Percentiles rank a stretch among this genome's conserved stretches.
These are phyloP conservation scores for Scutellaria galericulata DNA, from an alignment of 257 asterid genomes.

Conservation along the genomic window DNA sequence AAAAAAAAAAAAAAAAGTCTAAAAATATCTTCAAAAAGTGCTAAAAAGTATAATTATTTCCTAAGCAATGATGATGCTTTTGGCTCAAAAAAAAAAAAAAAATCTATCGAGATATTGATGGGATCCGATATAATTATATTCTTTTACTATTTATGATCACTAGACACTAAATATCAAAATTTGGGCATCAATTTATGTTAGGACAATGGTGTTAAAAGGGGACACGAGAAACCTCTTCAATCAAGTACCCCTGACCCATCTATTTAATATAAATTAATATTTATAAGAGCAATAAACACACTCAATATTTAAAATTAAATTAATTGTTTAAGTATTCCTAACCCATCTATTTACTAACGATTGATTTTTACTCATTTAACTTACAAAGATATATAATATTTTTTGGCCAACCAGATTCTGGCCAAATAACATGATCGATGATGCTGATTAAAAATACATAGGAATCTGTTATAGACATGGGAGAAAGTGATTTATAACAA, in stretches of 20 bases:
- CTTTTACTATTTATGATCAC: conserved; percentile 9
- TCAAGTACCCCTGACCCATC: not conserved
- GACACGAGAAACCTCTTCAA: conserved; percentile 17
- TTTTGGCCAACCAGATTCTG: no score
- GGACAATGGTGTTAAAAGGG: conserved; percentile 27
- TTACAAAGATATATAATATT: no score
- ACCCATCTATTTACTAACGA: no score
- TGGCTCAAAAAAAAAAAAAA: not conserved
- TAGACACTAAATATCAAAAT: not conserved
- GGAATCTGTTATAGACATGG: no score
- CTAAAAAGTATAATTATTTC: conserved; percentile 7
- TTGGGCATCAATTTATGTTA: not conserved
- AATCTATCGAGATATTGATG: conserved; percentile 25
- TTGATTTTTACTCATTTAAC: no score
- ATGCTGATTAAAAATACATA: no score
- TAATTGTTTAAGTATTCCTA: no score
- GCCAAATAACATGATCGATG: no score
- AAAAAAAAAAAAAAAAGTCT: conserved; percentile 35
- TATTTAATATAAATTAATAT: no score
- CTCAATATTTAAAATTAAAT: no score
- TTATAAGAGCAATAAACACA: no score
- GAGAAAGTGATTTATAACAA: no score
- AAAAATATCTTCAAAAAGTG: conserved; percentile 36
- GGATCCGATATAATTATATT: conserved; percentile 27
- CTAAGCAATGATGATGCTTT: conserved; percentile 34